A percentile compares a stretch with the other conserved stretches of the same genome.
Conservation (phyloP, 75 land plant species). For the Sequoia sempervirens region DNA sequence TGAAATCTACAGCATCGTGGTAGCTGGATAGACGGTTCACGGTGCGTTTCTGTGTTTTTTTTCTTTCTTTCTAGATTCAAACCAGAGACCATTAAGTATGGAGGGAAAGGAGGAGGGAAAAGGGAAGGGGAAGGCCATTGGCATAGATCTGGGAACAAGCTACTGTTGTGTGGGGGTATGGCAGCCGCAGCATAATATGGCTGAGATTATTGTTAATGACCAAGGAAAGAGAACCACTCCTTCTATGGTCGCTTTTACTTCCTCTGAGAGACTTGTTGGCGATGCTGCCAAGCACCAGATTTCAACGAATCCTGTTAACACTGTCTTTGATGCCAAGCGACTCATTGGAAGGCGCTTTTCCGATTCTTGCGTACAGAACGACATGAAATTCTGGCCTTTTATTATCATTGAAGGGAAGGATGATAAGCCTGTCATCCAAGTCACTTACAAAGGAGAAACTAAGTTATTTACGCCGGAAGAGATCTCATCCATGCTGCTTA, state of each 20-base stretch:
- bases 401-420: conserved; percentile 1
- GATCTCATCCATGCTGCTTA: conserved; percentile 25
- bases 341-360: conserved; percentile 20
- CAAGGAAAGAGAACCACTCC: neutral
- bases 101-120: too few species aligned
- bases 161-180: neutral
- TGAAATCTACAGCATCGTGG: too few species aligned
- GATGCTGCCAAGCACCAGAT: conserved; percentile 7
- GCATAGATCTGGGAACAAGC: neutral
- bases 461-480: conserved; percentile 18
- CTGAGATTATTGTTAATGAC: neutral
- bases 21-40: too few species aligned
- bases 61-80: too few species aligned
- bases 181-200: neutral
- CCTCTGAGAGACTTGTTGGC: neutral
- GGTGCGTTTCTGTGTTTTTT: too few species aligned
- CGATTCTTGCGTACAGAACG: conserved; percentile 14
- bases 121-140: neutral
- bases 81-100: too few species aligned
- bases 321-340: neutral
- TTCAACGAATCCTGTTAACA: neutral
- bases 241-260: neutral
- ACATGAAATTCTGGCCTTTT: conserved; percentile 20
- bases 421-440: conserved; percentile 20
- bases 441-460: conserved; percentile 11